These are phyloP conservation scores for Curvularia verruculosa DNA, from an alignment of 2,329 filamentous ascomycete genomes.

Conservation along the genomic window DNA sequence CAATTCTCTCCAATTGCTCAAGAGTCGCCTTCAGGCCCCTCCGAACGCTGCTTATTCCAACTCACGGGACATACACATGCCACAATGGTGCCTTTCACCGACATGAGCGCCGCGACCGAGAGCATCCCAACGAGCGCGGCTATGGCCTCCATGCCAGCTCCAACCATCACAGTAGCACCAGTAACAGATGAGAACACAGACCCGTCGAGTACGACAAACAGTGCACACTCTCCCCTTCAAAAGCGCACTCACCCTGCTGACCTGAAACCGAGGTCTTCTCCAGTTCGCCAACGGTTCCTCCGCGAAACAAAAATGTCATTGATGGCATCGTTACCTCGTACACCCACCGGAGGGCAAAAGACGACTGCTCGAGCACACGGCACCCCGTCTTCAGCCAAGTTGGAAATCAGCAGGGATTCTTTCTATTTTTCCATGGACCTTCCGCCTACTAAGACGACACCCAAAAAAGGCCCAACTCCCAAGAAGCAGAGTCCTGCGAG, in stretches of 20 bases:
- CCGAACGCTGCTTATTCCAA: slow-evolving; percentile 1
- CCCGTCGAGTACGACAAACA: slow-evolving; percentile 11
- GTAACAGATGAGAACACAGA: slow-evolving; percentile 13
- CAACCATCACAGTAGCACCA: slow-evolving; percentile 9
- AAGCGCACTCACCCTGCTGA: slow-evolving; percentile 7
- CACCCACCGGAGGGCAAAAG: slow-evolving; percentile 16
- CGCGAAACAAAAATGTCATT: slow-evolving; percentile 25
- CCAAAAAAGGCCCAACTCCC: slow-evolving; percentile 11
- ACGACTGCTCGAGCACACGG: slow-evolving; percentile 1
- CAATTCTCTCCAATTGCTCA: neutral
- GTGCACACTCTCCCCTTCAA: slow-evolving; percentile 8
- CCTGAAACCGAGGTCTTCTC: slow-evolving; percentile 7
- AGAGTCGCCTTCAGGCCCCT: neutral
- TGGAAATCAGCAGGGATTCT: slow-evolving; percentile 27
- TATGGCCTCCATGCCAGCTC: slow-evolving; percentile 6
- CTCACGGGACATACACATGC: slow-evolving; percentile 2
- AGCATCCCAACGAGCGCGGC: slow-evolving; percentile 3
- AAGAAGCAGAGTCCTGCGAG: neutral
- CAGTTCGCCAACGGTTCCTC: slow-evolving; percentile 24
- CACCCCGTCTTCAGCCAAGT: slow-evolving; percentile 11
- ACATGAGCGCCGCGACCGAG: neutral
- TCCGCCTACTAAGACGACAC: slow-evolving; percentile 21
- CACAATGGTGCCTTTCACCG: slow-evolving; percentile 21
- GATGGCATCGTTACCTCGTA: slow-evolving; percentile 23
- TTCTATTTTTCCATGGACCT: slow-evolving; percentile 33